A percentile compares a stretch with the other conserved stretches of the same genome.
Evolutionary conservation across 2,329 filamentous ascomycete genomes (phyloP).

Genomic region (Colletotrichum tabaci): DNA sequence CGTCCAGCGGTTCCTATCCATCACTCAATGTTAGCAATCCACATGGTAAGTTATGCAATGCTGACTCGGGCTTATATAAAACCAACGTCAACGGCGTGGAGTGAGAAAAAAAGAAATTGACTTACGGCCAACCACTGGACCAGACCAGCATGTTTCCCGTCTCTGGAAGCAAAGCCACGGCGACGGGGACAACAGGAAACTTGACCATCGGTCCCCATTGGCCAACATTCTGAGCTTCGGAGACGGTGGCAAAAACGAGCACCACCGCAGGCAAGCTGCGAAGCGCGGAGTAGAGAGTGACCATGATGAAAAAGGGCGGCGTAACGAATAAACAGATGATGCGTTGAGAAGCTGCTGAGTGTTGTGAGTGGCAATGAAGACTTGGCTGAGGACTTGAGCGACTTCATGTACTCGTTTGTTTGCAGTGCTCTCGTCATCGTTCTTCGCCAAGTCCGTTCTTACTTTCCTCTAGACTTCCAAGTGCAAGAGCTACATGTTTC

Average conservation of each 20-base stretch:
- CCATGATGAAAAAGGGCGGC: not conserved
- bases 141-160: conserved; percentile 34
- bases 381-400: not conserved
- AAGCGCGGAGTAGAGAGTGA: conserved; percentile 11
- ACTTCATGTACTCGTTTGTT: not conserved
- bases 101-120: not conserved
- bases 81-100: not conserved
- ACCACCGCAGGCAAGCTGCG: conserved; percentile 18
- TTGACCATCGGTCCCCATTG: conserved; percentile 54
- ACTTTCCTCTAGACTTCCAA: not conserved
- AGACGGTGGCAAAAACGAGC: not conserved
- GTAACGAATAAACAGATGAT: not conserved
- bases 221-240: conserved; percentile 43
- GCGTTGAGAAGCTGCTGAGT: not conserved
- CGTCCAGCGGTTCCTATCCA: conserved; percentile 43
- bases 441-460: not conserved
- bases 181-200: conserved; percentile 55
- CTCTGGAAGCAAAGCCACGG: conserved; percentile 42
- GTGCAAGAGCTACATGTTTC: conserved; percentile 9
- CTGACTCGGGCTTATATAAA: not conserved
- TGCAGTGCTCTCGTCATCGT: too few species aligned
- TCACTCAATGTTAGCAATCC: not conserved
- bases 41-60: not conserved
- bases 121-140: conserved; percentile 37
- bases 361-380: not conserved